These are phyloP conservation scores for Pythium vanterpoolii DNA, from an alignment of 352 stramenopile genomes.

Conservation along the genomic window DNA sequence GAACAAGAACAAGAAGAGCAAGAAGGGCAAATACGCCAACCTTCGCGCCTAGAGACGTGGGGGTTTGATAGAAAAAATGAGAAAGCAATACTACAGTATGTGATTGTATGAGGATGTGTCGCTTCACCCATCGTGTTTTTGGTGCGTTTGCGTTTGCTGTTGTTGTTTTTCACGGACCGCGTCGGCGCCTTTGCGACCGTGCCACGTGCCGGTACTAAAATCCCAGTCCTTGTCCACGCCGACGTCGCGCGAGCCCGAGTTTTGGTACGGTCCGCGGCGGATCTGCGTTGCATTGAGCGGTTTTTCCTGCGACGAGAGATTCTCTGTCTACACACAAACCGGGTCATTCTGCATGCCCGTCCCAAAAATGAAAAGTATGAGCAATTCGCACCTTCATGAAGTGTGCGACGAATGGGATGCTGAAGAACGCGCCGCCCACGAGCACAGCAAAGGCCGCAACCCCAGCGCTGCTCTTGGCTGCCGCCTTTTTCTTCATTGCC, in stretches of 20 bases:
- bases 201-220: constrained; percentile 62
- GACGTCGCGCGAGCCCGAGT: constrained; percentile 73
- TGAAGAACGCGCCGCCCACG: constrained; percentile 63
- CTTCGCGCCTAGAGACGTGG: constrained; percentile 20
- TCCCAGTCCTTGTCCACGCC: constrained; percentile 84
- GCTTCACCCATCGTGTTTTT: not conserved
- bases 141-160: constrained; percentile 1
- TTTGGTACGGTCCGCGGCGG: constrained; percentile 77
- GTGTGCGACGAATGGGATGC: constrained; percentile 66
- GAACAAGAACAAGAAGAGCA: constrained; percentile 59
- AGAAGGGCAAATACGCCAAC: constrained; percentile 67
- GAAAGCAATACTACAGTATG: not conserved
- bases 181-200: constrained; percentile 40
- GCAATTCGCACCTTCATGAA: constrained; percentile 48
- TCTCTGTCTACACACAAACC: constrained; percentile 34
- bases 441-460: constrained; percentile 45
- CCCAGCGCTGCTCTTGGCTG: constrained; percentile 29
- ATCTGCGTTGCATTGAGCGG: constrained; percentile 69
- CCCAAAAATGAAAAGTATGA: not conserved
- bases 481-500: constrained; percentile 1
- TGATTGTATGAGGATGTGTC: not conserved
- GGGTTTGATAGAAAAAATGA: not conserved
- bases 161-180: constrained; percentile 23
- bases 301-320: constrained; percentile 55
- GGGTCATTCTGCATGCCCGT: not conserved